phyloP scores from a whole-genome alignment of 768 basidiomycete species.

The Boletales sp. region DNA sequence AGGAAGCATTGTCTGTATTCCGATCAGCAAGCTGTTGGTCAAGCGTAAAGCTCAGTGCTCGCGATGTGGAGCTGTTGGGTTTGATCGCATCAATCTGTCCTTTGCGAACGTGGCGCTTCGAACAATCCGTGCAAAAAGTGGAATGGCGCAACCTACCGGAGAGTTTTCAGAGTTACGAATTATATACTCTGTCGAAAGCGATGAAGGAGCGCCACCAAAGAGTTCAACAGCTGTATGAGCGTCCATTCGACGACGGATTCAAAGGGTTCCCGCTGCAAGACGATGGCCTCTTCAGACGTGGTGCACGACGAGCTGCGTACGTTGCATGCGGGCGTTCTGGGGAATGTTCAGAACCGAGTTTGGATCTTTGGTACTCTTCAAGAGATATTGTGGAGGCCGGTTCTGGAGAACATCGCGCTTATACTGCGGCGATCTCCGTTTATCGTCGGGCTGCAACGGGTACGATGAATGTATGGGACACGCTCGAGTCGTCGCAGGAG shows the following conservation, averaged over 20 bases:
- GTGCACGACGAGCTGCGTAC: slow-evolving; percentile 3
- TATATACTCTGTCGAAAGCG: slow-evolving; percentile 19
- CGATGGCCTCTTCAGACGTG: slow-evolving; percentile 9
- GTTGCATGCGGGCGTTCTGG: background rate
- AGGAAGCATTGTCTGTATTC: slow-evolving; percentile 36
- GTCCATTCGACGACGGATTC: background rate
- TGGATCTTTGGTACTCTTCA: slow-evolving; percentile 5
- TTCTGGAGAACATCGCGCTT: slow-evolving; percentile 7
- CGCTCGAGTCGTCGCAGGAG: slow-evolving; percentile 6
- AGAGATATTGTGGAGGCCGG: background rate
- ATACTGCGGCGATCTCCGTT: slow-evolving; percentile 4
- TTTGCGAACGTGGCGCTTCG: slow-evolving; percentile 33
- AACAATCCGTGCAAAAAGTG: slow-evolving; percentile 37
- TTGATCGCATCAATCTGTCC: slow-evolving; percentile 34
- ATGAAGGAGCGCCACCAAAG: slow-evolving; percentile 26
- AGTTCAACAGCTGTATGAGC: slow-evolving; percentile 8
- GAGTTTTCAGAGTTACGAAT: slow-evolving; percentile 28
- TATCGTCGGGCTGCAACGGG: background rate
- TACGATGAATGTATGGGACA: background rate
- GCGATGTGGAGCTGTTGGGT: slow-evolving; percentile 29
- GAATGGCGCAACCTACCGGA: slow-evolving; percentile 21
- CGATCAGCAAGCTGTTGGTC: slow-evolving; percentile 35
- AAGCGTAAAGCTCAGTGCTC: slow-evolving; percentile 30
- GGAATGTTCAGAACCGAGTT: background rate
- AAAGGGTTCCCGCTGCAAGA: slow-evolving; percentile 1